Conservation (phyloP, 2,329 filamentous ascomycete genomes). For the Hysterium pulicare region DNA sequence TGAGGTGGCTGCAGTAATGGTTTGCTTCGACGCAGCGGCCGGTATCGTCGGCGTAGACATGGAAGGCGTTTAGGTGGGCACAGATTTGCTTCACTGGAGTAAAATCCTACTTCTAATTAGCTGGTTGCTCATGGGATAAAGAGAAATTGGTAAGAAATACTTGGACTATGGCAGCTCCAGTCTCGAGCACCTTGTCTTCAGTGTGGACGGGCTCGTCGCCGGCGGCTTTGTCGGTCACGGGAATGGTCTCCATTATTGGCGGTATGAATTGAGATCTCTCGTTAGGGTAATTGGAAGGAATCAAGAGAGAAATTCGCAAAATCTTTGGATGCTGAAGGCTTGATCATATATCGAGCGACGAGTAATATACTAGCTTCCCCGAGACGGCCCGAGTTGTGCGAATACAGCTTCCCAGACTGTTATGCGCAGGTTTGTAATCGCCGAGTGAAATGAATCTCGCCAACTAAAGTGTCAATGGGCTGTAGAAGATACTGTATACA, state of each 20-base stretch:
- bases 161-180: conserved; percentile 59
- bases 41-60: conserved; percentile 73
- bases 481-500: too few relatives aligned
- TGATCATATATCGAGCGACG: too few relatives aligned
- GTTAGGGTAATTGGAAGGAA: too few relatives aligned
- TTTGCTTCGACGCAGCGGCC: conserved; percentile 70
- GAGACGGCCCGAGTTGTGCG: too few relatives aligned
- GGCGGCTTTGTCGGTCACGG: conserved; percentile 40
- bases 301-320: too few relatives aligned
- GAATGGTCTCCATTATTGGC: conserved; percentile 34
- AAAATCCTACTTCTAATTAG: conserved; percentile 54
- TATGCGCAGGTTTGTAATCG: too few relatives aligned
- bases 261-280: too few relatives aligned
- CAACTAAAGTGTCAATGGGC: too few relatives aligned
- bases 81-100: conserved; percentile 70
- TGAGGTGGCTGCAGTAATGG: conserved; percentile 80
- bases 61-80: conserved; percentile 83
- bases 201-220: conserved; percentile 53
- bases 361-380: too few relatives aligned
- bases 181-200: conserved; percentile 59
- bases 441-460: too few relatives aligned
- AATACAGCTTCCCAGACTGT: too few relatives aligned
- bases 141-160: conserved; percentile 26
- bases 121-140: neutral
- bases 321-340: too few relatives aligned